These are phyloP conservation scores for Leccinum truebloodii DNA, from an alignment of 768 basidiomycete species.

Conservation along the genomic window DNA sequence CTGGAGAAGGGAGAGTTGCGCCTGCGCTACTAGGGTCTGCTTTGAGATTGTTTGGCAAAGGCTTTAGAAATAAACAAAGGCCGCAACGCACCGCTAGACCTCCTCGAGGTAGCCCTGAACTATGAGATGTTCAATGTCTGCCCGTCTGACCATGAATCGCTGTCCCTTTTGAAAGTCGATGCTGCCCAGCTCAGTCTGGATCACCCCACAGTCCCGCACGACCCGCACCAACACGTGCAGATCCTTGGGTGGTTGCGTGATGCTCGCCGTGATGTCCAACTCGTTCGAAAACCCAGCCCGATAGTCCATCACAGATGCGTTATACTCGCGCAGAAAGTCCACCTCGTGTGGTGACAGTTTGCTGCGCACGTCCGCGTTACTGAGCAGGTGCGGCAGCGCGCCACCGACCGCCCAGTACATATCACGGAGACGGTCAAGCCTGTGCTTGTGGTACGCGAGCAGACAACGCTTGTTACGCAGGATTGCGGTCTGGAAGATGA, in stretches of 20 bases:
- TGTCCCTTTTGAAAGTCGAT: conserved; percentile 91
- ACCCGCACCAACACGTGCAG: conserved; percentile 87
- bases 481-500: conserved; percentile 88
- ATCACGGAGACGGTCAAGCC: conserved; percentile 79
- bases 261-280: conserved; percentile 83
- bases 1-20: not conserved
- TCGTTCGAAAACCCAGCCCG: conserved; percentile 83
- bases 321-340: conserved; percentile 83
- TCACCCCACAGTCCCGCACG: conserved; percentile 84
- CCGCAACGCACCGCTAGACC: conserved; percentile 43
- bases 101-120: conserved; percentile 93
- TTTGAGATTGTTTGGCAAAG: conserved; percentile 28
- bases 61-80: conserved; percentile 24
- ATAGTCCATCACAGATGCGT: conserved; percentile 78
- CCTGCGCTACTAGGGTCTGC: not conserved
- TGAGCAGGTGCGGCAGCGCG: conserved; percentile 80
- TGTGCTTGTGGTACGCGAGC: conserved; percentile 88
- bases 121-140: conserved; percentile 93
- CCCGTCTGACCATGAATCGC: conserved; percentile 82
- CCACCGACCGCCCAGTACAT: conserved; percentile 91
- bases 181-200: conserved; percentile 88
- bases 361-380: conserved; percentile 62
- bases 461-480: conserved; percentile 95
- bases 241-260: conserved; percentile 84
- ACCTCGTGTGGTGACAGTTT: conserved; percentile 80